Evolutionary conservation across 2,329 filamentous ascomycete species (phyloP), one percentile per base, ranked within the genome.

Genomic region (Stemphylium vesicarium): DNA sequence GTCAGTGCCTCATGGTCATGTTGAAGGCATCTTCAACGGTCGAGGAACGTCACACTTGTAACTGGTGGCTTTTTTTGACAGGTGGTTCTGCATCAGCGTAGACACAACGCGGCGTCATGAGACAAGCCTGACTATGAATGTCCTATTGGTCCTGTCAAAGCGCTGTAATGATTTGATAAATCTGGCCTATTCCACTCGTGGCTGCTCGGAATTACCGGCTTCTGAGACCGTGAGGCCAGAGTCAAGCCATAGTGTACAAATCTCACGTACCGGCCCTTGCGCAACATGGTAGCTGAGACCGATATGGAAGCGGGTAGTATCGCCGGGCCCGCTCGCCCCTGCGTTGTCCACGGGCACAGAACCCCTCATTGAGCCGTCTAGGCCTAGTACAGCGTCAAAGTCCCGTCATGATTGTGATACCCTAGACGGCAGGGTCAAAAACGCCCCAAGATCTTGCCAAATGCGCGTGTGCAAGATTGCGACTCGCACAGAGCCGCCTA

Each of bases 11-110:
- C 8, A 22, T 29, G 18, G 11, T 26, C 11, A 10, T 37, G 16
- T 38, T 29, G 15, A 51, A 13, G 36, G 11, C 31, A 29, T 12
- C 32, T 18, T 24, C 12, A 24, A 36, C 22, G 29, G 22, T 24
- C 10, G 32, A 9, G 52, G 22, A 55, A 55, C 52, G 47, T 55
- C 48, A 32, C 37, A 55, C 47, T 45, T 55, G 52, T 40, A 35
- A 22, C 24, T 41, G n/a, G 18, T 51, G 36, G 50, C 29, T 55
- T 43, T 35, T 12, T 40, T 45, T 51, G 52, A 55, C 48, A 55
- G 41, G 24, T 20, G 31, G 31, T 46, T 39, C 35, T 32, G 15
- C 40, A 37, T 29, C 35, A n/a, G 12, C 20, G 29, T 46, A 26
- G n/a, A 32, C 36, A 35, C 40, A 35, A 45, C 26, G 20, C 18